A percentile compares a stretch with the other conserved stretches of the same genome.
These are phyloP conservation scores for Rhizopogon vulgaris DNA, from an alignment of 768 basidiomycete species.

Conservation along the genomic window DNA sequence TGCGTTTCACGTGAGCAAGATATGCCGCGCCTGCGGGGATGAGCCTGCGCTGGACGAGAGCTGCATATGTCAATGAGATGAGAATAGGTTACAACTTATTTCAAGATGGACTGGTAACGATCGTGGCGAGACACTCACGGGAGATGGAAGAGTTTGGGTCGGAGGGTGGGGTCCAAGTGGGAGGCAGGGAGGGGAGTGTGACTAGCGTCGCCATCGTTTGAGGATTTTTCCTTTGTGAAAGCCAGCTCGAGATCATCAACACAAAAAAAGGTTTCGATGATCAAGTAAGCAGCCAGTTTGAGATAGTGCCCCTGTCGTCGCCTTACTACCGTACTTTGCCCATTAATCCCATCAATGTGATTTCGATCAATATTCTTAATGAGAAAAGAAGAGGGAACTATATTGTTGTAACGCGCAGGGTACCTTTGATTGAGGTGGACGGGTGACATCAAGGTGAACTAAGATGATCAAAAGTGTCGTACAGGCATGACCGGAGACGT, in stretches of 20 bases:
- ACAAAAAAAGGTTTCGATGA: constrained; percentile 1
- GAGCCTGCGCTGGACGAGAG: constrained; percentile 44
- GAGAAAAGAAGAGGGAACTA: too few species aligned
- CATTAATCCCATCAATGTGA: too few species aligned
- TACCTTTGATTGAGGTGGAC: too few species aligned
- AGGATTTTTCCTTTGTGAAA: background rate
- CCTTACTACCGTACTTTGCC: too few species aligned
- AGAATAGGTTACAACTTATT: background rate
- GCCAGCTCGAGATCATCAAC: too few species aligned
- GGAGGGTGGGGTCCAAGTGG: constrained; percentile 15
- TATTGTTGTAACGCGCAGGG: too few species aligned
- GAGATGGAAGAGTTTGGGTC: constrained; percentile 15
- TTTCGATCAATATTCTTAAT: background rate
- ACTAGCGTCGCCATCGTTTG: constrained; percentile 17
- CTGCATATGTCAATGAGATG: constrained; percentile 10
- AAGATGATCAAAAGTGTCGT: too few species aligned
- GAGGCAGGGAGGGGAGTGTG: constrained; percentile 21
- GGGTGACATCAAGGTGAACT: too few species aligned
- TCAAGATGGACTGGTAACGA: constrained; percentile 10
- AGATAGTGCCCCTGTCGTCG: too few species aligned
- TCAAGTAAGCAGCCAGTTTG: background rate
- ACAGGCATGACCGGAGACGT: too few species aligned
- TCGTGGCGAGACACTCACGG: constrained; percentile 14
- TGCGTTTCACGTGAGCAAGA: constrained; percentile 73
- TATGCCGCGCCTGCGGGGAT: constrained; percentile 88